Percentiles rank a stretch among this genome's conserved stretches.
These are phyloP conservation scores for Bipolaris cookei DNA, from an alignment of 2,329 filamentous ascomycete species.

Conservation along the genomic window DNA sequence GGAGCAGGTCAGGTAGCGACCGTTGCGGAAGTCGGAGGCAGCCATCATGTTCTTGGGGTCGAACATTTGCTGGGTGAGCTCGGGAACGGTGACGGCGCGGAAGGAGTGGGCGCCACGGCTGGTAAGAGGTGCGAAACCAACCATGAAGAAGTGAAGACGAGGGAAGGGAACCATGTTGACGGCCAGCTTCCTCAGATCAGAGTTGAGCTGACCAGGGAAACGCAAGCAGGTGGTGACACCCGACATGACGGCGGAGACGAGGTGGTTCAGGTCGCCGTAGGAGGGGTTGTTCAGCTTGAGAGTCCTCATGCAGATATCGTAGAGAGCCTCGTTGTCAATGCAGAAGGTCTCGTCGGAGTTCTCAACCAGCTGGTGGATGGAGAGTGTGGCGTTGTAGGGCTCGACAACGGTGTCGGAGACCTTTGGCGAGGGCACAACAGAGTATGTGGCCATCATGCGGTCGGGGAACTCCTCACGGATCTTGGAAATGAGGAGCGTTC, in stretches of 20 bases:
- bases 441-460: conserved; percentile 99
- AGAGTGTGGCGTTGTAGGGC: conserved; percentile 99
- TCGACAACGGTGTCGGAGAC: conserved; percentile 99
- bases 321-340: conserved; percentile 99
- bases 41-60: conserved; percentile 99
- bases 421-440: conserved; percentile 97
- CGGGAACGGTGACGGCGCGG: conserved; percentile 95
- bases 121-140: conserved; percentile 98
- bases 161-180: conserved; percentile 99
- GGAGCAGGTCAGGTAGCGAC: conserved; percentile 98
- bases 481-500: conserved; percentile 99
- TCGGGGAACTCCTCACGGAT: conserved; percentile 99
- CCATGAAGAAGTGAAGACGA: conserved; percentile 99
- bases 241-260: conserved; percentile 99
- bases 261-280: conserved; percentile 99
- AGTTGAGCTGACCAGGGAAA: conserved; percentile 99
- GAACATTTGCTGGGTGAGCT: conserved; percentile 99
- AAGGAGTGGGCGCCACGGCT: conserved; percentile 91
- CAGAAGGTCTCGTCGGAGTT: conserved; percentile 99
- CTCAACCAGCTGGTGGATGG: conserved; percentile 98
- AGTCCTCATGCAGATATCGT: conserved; percentile 99
- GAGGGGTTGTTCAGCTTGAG: conserved; percentile 98
- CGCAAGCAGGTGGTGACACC: conserved; percentile 98
- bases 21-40: conserved; percentile 99
- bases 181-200: conserved; percentile 97